Evolutionary conservation across 192 early-diverging fungal genomes (phyloP).

Genomic region (Coemansia sp.): DNA sequence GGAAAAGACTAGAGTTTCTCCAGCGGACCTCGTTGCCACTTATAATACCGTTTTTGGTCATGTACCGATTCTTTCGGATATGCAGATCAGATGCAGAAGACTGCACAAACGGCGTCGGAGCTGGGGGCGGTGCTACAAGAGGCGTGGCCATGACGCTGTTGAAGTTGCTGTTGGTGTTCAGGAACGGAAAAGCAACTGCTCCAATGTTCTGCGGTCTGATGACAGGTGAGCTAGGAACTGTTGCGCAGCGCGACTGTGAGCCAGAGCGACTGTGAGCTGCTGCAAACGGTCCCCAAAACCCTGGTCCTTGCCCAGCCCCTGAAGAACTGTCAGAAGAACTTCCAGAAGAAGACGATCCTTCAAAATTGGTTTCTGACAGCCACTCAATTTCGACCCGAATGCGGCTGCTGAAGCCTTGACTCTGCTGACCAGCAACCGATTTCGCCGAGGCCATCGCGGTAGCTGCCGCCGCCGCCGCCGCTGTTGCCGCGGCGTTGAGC

Average conservation of each 20-base stretch:
- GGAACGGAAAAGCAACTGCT: conserved; percentile 13
- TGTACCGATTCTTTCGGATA: conserved; percentile 19
- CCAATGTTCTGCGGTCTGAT: not conserved
- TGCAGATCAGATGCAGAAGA: not conserved
- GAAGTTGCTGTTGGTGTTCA: conserved; percentile 1
- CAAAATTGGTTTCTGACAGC: conserved; percentile 22
- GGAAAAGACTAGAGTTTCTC: conserved; percentile 35
- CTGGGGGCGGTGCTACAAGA: conserved; percentile 22
- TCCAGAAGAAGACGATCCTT: conserved; percentile 7
- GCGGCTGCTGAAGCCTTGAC: conserved; percentile 18
- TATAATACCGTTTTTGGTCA: conserved; percentile 20
- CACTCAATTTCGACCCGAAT: conserved; percentile 48
- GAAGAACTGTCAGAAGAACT: conserved; percentile 21
- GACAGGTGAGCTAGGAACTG: conserved; percentile 26
- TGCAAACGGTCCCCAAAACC: not conserved
- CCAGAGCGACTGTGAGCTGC: not conserved
- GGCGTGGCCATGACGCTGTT: conserved; percentile 23
- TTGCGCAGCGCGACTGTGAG: not conserved
- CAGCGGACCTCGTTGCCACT: conserved; percentile 43
- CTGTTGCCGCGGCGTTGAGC: conserved; percentile 32
- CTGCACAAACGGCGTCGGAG: conserved; percentile 22
- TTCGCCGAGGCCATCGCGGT: conserved; percentile 19
- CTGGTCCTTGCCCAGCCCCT: not conserved
- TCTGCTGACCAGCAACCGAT: conserved; percentile 2
- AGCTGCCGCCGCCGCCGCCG: conserved; percentile 21